Percentiles rank a stretch among this genome's conserved stretches.
Conservation (phyloP, 352 stramenopile species). For the Pythium volutum region DNA sequence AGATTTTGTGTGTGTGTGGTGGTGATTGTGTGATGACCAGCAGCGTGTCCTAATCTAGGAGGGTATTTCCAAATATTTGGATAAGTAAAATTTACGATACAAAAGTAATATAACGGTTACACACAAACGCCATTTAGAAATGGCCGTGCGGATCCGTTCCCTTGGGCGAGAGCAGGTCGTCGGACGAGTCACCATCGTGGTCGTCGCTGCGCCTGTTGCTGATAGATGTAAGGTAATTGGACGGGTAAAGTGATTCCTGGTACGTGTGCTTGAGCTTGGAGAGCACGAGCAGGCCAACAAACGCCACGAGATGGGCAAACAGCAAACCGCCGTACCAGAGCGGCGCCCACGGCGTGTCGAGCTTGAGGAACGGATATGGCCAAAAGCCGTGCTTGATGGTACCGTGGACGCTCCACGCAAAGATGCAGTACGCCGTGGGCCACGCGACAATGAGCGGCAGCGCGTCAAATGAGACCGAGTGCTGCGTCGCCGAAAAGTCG, state of each 20-base stretch:
- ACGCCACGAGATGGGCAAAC: slow-evolving; percentile 38
- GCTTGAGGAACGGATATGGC: slow-evolving; percentile 77
- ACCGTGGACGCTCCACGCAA: slow-evolving; percentile 74
- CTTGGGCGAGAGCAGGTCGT: slow-evolving; percentile 5
- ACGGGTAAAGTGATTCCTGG: background rate
- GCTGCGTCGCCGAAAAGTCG: slow-evolving; percentile 55
- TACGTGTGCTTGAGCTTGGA: slow-evolving; percentile 39
- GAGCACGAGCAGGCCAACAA: slow-evolving; percentile 40
- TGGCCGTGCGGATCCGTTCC: background rate
- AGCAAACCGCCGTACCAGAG: slow-evolving; percentile 69
- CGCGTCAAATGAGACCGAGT: slow-evolving; percentile 51
- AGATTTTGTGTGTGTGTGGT: background rate
- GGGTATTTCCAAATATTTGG: background rate
- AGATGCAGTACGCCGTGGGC: slow-evolving; percentile 62
- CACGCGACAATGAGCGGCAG: slow-evolving; percentile 62
- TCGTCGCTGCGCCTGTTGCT: background rate
- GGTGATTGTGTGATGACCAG: slow-evolving; percentile 8
- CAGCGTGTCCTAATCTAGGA: slow-evolving; percentile 7
- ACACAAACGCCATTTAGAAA: slow-evolving; percentile 1
- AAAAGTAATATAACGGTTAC: background rate
- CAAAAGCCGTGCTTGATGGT: slow-evolving; percentile 65
- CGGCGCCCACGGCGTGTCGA: slow-evolving; percentile 68
- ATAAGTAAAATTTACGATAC: background rate
- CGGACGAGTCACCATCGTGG: background rate
- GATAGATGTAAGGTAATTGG: background rate